These are phyloP conservation scores for Metschnikowia kunwiensis DNA, from an alignment of 805 yeast genomes.

Conservation along the genomic window DNA sequence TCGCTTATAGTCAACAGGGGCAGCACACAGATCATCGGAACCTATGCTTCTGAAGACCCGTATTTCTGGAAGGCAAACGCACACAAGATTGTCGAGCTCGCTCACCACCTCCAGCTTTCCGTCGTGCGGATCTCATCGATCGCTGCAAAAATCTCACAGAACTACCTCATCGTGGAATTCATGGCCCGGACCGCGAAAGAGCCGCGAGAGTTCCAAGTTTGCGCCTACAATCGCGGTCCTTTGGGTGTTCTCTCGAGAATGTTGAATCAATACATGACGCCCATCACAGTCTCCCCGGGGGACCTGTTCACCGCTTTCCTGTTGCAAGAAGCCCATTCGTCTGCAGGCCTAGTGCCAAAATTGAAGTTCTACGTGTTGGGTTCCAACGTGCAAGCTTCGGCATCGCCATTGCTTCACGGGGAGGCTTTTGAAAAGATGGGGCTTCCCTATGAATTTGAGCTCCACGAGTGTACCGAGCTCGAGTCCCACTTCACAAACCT, in stretches of 20 bases:
- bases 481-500: constrained; percentile 1
- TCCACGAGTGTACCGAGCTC: constrained; percentile 12
- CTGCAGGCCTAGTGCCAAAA: constrained; percentile 10
- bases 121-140: neutral
- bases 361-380: constrained; percentile 17
- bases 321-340: neutral
- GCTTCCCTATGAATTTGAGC: constrained; percentile 11
- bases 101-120: neutral
- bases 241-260: constrained; percentile 15
- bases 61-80: neutral
- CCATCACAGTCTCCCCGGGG: constrained; percentile 1
- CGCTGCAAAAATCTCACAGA: neutral
- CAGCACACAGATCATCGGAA: constrained; percentile 12
- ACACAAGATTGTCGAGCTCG: neutral
- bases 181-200: neutral
- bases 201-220: neutral
- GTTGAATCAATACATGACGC: constrained; percentile 15
- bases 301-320: neutral
- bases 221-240: constrained; percentile 14
- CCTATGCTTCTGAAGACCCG: neutral
- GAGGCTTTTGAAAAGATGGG: constrained; percentile 15
- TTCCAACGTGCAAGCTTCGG: constrained; percentile 8
- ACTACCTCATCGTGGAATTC: neutral
- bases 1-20: constrained; percentile 4
- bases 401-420: constrained; percentile 16